A percentile compares a stretch with the other conserved stretches of the same genome.
These are phyloP conservation scores for Xerocomus brunneocitrinus DNA, from an alignment of 768 basidiomycete species.

Conservation along the genomic window DNA sequence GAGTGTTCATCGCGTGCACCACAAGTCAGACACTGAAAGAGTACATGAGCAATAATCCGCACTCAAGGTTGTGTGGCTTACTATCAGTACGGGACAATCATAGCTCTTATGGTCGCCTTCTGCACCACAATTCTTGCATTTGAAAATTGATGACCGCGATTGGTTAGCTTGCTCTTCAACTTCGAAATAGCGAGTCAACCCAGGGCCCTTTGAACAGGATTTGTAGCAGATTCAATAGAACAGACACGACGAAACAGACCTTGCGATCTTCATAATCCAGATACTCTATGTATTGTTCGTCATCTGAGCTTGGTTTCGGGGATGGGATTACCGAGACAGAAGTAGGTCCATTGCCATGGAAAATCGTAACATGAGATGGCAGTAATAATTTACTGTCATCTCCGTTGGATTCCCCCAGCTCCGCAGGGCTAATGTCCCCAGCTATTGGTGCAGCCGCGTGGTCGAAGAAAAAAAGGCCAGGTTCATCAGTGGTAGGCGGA, in stretches of 20 bases:
- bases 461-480: constrained; percentile 49
- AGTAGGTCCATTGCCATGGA: constrained; percentile 29
- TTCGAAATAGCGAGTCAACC: constrained; percentile 63
- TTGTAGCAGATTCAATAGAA: neutral
- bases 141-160: constrained; percentile 41
- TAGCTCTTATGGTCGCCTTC: constrained; percentile 66
- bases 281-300: constrained; percentile 71
- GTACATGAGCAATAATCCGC: neutral
- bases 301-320: constrained; percentile 41
- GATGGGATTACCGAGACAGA: constrained; percentile 46
- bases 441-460: constrained; percentile 37
- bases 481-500: constrained; percentile 14
- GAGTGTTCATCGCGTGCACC: constrained; percentile 76
- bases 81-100: constrained; percentile 70
- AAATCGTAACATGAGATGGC: constrained; percentile 66
- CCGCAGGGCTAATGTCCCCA: constrained; percentile 9
- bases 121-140: constrained; percentile 76
- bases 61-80: constrained; percentile 33
- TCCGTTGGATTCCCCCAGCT: constrained; percentile 17
- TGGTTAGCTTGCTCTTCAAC: constrained; percentile 37
- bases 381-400: constrained; percentile 41
- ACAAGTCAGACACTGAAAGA: constrained; percentile 67
- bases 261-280: constrained; percentile 66
- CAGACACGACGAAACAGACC: constrained; percentile 34
- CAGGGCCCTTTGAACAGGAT: constrained; percentile 37